Conservation (phyloP, 1,139 yeast species). For the Taphrina wiesneri region DNA sequence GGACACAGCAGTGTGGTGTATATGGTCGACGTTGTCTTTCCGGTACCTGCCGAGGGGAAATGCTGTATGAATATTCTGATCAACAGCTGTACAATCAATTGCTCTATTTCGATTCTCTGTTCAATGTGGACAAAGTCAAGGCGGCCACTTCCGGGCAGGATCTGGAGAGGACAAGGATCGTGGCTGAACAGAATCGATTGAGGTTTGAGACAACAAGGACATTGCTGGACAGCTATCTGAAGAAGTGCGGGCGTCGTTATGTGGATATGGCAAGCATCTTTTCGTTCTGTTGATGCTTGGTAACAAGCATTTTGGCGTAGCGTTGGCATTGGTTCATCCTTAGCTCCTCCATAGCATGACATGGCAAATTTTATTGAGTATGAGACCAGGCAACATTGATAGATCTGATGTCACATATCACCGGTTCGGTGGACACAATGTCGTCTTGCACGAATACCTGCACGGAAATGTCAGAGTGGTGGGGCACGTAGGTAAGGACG, state of each 20-base stretch:
- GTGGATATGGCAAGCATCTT: slow-evolving; percentile 85
- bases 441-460: too few relatives aligned
- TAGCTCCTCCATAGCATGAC: too few relatives aligned
- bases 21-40: slow-evolving; percentile 80
- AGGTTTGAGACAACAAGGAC: slow-evolving; percentile 58
- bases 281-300: slow-evolving; percentile 37
- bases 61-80: slow-evolving; percentile 76
- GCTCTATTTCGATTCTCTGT: slow-evolving; percentile 64
- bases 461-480: too few relatives aligned
- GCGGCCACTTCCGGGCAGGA: slow-evolving; percentile 13
- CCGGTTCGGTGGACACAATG: too few relatives aligned
- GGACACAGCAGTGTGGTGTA: slow-evolving; percentile 83
- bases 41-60: slow-evolving; percentile 51
- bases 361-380: too few relatives aligned
- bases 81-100: slow-evolving; percentile 83
- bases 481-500: too few relatives aligned
- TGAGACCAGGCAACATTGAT: too few relatives aligned
- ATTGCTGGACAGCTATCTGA: slow-evolving; percentile 73
- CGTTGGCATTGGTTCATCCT: too few relatives aligned
- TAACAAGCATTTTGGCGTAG: neutral
- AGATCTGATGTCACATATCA: too few relatives aligned
- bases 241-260: slow-evolving; percentile 84
- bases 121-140: slow-evolving; percentile 80
- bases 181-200: slow-evolving; percentile 77
- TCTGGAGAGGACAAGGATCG: slow-evolving; percentile 35